Base-by-base conservation (phyloP, 805 yeast species). In the Myxozyma lipomycoides region DNA sequence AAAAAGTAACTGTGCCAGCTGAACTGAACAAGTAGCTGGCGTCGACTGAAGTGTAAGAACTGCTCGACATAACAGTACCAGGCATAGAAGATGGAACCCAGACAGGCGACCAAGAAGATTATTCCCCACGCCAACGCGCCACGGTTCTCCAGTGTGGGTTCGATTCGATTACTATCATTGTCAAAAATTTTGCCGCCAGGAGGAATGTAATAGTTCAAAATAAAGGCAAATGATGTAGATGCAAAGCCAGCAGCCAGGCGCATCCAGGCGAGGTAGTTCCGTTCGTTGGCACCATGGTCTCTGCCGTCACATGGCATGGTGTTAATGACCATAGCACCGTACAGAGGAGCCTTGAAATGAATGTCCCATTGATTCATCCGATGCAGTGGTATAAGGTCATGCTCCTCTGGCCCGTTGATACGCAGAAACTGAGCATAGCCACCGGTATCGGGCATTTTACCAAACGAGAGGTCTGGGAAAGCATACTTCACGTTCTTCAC, bases 221-320 rank as follows among this genome's bases (percentile, higher is more conserved):
- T 52, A 38, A 55, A 55, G n/a, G 57, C 56, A 23, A 38, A 49
- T 15, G 59, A 45, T 3, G 59, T 55, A 2, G 57, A 44, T 15
- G 52, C 39, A 28, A 55, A 48, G n/a, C 38, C 51, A 12, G 59
- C 59, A 15, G 59, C 57, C 10, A 55, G 43, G 15, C 59, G 56
- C n/a, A 52, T 30, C 57, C 57, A 55, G 15, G 59, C 57, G 17
- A 55, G 56, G 28, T 41, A 55, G 35, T 48, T 55, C 10, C 59
- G 52, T 46, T 55, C 59, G 32, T 55, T 55, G 25, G 54, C 53
- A 9, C 57, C 56, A 17, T 43, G 41, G 45, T 55, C 59, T 7
- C 59, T 48, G 2, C 59, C 59, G 38, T 55, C 59, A 44, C 59
- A 55, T 2, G 59, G 52, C 30, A 45, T 55, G 40, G 40, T 48